Base-by-base conservation (phyloP, 441 rosid genomes). In the Aquilaria agallochum region DNA sequence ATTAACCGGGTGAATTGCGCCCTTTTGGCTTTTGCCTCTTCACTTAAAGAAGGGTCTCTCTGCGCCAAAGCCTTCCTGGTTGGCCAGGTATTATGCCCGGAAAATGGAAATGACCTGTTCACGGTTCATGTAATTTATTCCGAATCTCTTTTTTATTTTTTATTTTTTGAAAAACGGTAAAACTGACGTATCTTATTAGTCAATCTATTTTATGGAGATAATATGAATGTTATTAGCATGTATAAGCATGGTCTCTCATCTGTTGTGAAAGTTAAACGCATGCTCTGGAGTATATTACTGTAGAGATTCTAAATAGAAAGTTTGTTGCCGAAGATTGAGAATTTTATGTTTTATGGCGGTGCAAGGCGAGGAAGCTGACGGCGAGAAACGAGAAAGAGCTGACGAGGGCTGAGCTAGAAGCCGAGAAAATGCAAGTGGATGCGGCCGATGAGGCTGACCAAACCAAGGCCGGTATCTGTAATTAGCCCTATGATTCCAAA, bases 21-120 rank as follows among this genome's bases (percentile, higher is more conserved):
- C 6, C 7, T 36, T 5, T 52, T 75, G 31, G 68, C 66, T 32
- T 71, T 78, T 30, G 31, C 64, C 53, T 75, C 72, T 66, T 78
- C 79, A 8, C 56, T 75, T 67, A 68, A 69, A 50, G 86, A 78
- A 10, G 60, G 77, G n/a, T 69, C 76, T 49, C 73, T 72, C 47
- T 69, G 66, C 48, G 53, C 71, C 62, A 75, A 80, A 73, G 82
- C 82, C 62, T 33, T 50, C 44, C 51, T 74, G 20, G 40, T 76
- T 7, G 83, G 80, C 51, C 56, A 49, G 62, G 68, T 65, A 20
- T 20, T 20, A 20, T 20, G 27, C 27, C 27, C 27, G 27, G 27
- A 20, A 20, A 20, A 20, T 20, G 27, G 27, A 20, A 20, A 20
- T 20, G 27, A 20, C 27, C 27, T 20, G 27, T 20, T 20, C 27